phyloP scores from a whole-genome alignment of 2,329 filamentous ascomycete genomes.

The Pestalotiopsis sp. region DNA sequence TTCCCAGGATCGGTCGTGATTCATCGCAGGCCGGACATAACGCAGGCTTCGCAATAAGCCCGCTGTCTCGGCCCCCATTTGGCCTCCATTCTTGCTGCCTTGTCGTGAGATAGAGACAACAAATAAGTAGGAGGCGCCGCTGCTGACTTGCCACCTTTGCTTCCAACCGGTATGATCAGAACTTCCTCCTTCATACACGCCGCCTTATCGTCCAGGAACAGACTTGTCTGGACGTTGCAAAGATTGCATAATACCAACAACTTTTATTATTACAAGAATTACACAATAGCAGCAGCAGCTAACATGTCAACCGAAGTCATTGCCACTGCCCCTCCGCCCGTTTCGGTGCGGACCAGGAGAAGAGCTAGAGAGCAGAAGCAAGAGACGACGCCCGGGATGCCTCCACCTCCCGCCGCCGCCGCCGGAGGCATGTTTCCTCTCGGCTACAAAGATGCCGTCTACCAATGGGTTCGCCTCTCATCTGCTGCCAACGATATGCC shows the following conservation, averaged over 20 bases:
- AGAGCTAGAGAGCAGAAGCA: constrained; percentile 39
- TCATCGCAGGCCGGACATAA: constrained; percentile 14
- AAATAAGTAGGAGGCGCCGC: constrained; percentile 25
- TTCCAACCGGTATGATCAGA: constrained; percentile 46
- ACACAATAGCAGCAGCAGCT: constrained; percentile 15
- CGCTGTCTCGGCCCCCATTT: constrained; percentile 9
- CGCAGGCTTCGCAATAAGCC: constrained; percentile 27
- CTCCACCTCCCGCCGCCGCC: constrained; percentile 32
- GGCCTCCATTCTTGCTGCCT: constrained; percentile 1
- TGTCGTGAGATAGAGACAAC: not conserved
- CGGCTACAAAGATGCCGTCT: constrained; percentile 87
- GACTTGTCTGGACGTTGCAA: constrained; percentile 35
- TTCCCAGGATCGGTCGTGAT: not conserved
- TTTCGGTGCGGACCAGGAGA: constrained; percentile 49
- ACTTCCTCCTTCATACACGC: constrained; percentile 38
- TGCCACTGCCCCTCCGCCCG: constrained; percentile 22
- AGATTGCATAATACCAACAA: constrained; percentile 26
- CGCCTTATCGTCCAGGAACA: constrained; percentile 42
- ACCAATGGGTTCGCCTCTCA: constrained; percentile 76
- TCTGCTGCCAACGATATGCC: not conserved
- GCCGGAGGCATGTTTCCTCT: constrained; percentile 71
- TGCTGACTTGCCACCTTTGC: constrained; percentile 27
- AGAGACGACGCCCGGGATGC: constrained; percentile 25
- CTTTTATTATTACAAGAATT: not conserved
- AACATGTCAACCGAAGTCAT: constrained; percentile 33